Evolutionary conservation across 2,329 filamentous ascomycete genomes (phyloP), one percentile per base, ranked within the genome.

Genomic region (Verticillium zaregamsianum): DNA sequence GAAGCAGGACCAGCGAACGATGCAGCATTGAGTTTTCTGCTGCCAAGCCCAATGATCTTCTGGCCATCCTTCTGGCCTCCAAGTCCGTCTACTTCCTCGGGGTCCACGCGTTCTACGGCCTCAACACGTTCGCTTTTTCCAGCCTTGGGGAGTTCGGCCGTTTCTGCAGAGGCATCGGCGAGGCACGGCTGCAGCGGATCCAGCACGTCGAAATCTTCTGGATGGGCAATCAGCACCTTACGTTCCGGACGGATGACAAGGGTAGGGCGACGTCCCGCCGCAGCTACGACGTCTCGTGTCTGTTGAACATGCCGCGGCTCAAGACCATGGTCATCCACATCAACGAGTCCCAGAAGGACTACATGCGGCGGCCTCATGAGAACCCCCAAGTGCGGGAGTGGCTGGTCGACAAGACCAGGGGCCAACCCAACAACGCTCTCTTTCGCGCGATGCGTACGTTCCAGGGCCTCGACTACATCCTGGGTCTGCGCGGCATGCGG

Each of bases 71-170:
- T 0, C 37, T 73, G 0, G 80, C 82, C 0, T 77, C 69, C 59
- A 78, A 72, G 60, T 65, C 69, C 1, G 80, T 78, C 74, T 67
- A 73, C 57, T 78, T 74, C 32, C 66, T 80, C 1, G 79, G 76
- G 0, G 66, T 70, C 2, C 76, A 79, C 62, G 64, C 77, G 2
- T 84, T 84, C 63, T 83, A 83, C 60, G 79, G 80, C 8, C 63
- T 70, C 1, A 84, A 84, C 65, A 79, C 71, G 0, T 83, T 84
- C 63, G 77, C 76, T 0, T 84, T 84, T 66, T 82, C 79, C n/a
- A 81, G 78, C n/a, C 68, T 84, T 0, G 81, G 82, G 55, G 81
- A 84, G 67, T 77, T 80, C 67, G 77, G 76, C 59, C 75, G 79
- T 54, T 84, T 84, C 65, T 75, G 73, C 59, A 66, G 65, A 1